These are phyloP conservation scores for Luffa aegyptiaca DNA, from an alignment of 306 rosid genomes.

Conservation along the genomic window DNA sequence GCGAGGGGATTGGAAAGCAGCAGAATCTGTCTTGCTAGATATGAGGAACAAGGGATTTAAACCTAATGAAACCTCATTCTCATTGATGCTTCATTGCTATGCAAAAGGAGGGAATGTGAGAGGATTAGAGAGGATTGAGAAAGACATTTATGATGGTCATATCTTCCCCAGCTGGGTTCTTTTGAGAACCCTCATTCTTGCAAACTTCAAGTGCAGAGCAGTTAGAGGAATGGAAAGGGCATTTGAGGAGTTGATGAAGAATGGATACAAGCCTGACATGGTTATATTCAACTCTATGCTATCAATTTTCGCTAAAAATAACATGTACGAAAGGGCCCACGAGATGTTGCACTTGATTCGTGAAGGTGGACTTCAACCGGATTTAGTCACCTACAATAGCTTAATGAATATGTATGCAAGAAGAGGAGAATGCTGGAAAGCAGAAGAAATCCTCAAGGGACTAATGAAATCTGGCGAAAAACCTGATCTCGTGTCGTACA, in stretches of 20 bases:
- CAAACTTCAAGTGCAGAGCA: slow-evolving; percentile 71
- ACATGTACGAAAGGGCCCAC: slow-evolving; percentile 47
- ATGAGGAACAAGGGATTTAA: slow-evolving; percentile 75
- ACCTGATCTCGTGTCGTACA: slow-evolving; percentile 80
- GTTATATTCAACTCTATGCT: slow-evolving; percentile 74
- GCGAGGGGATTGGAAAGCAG: slow-evolving; percentile 75
- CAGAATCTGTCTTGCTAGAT: slow-evolving; percentile 63
- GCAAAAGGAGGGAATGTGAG: slow-evolving; percentile 63
- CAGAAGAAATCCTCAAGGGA: slow-evolving; percentile 71
- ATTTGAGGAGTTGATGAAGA: slow-evolving; percentile 44
- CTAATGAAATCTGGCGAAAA: slow-evolving; percentile 47
- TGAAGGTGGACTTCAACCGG: slow-evolving; percentile 58
- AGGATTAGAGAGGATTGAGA: slow-evolving; percentile 64
- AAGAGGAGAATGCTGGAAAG: slow-evolving; percentile 81
- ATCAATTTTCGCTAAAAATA: slow-evolving; percentile 58
- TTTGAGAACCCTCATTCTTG: slow-evolving; percentile 64
- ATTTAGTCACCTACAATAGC: slow-evolving; percentile 70
- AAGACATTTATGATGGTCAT: slow-evolving; percentile 56
- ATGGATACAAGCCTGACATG: slow-evolving; percentile 83
- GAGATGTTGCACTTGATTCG: slow-evolving; percentile 54
- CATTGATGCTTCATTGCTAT: slow-evolving; percentile 71
- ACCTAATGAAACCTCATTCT: slow-evolving; percentile 78
- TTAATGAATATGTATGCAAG: slow-evolving; percentile 83
- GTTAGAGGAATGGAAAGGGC: slow-evolving; percentile 82
- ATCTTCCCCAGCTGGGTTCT: slow-evolving; percentile 83